Percentiles rank a stretch among this genome's conserved stretches.
Evolutionary conservation across 2,329 filamentous ascomycete species (phyloP).

Genomic region (Elsinoe batatas): DNA sequence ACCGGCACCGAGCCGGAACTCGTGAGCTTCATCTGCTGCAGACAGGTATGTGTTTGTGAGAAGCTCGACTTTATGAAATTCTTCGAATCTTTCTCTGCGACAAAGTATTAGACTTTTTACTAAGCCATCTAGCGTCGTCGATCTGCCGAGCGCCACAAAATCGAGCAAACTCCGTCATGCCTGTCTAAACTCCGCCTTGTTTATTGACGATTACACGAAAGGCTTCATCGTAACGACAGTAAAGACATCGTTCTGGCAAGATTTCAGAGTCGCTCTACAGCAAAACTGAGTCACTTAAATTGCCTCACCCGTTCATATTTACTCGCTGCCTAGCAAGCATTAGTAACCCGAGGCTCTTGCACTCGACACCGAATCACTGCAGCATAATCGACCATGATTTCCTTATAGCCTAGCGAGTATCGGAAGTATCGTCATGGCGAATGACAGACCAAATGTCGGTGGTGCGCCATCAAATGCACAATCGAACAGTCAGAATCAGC

Average conservation of each 20-base stretch:
- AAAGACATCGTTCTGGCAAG: neutral
- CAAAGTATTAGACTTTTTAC: neutral
- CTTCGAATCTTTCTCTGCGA: neutral
- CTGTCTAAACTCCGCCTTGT: neutral
- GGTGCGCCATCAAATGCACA: neutral
- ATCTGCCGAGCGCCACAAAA: neutral
- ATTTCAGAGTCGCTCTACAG: no score
- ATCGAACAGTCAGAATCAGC: neutral
- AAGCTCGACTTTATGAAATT: neutral
- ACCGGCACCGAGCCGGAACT: conserved; percentile 77
- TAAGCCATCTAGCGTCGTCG: neutral
- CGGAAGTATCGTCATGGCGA: neutral
- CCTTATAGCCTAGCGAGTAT: neutral
- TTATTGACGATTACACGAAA: neutral
- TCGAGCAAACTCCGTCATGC: neutral
- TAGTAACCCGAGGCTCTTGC: no score
- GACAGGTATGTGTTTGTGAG: neutral
- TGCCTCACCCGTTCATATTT: no score
- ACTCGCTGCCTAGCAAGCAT: no score
- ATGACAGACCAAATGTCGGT: neutral
- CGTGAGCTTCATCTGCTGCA: conserved; percentile 60
- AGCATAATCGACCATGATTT: neutral
- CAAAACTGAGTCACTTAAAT: no score
- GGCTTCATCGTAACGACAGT: neutral
- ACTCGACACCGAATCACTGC: neutral